These are phyloP conservation scores for Rhododendron ovatum DNA, from an alignment of 148 eudicot species.

Conservation along the genomic window DNA sequence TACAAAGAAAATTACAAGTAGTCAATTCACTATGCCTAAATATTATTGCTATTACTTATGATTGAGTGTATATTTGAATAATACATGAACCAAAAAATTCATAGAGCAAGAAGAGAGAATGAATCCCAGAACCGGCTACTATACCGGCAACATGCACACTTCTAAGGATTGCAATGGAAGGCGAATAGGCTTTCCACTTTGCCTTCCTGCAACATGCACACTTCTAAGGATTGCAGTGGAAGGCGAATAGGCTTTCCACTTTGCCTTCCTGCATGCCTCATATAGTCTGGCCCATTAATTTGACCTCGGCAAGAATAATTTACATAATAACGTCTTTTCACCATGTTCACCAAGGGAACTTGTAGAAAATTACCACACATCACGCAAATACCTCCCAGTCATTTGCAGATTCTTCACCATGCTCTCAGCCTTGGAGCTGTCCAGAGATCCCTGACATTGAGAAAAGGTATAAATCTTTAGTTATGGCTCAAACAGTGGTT, in stretches of 20 bases:
- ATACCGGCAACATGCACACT: background rate
- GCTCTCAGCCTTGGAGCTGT: slow-evolving; percentile 69
- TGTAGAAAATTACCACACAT: slow-evolving; percentile 59
- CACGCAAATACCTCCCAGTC: slow-evolving; percentile 80
- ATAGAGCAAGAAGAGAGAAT: background rate
- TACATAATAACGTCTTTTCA: background rate
- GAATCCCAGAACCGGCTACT: background rate
- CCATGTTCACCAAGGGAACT: background rate
- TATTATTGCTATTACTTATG: background rate
- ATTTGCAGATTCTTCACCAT: slow-evolving; percentile 84
- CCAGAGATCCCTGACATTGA: slow-evolving; percentile 60
- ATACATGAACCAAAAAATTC: slow-evolving; percentile 18
- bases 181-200: slow-evolving; percentile 2
- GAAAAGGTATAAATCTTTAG: background rate
- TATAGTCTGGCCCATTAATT: background rate
- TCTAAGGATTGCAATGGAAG: background rate
- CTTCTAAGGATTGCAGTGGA: background rate
- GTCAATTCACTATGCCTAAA: background rate
- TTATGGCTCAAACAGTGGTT: background rate
- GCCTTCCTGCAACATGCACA: background rate
- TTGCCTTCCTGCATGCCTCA: background rate
- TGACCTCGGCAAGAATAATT: background rate
- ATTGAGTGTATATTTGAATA: background rate
- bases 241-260: slow-evolving; percentile 3
- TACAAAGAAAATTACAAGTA: background rate